Evolutionary conservation across 2,329 filamentous ascomycete genomes (phyloP), one percentile per base, ranked within the genome.

Genomic region (Paraphaeosphaeria sporulosa): DNA sequence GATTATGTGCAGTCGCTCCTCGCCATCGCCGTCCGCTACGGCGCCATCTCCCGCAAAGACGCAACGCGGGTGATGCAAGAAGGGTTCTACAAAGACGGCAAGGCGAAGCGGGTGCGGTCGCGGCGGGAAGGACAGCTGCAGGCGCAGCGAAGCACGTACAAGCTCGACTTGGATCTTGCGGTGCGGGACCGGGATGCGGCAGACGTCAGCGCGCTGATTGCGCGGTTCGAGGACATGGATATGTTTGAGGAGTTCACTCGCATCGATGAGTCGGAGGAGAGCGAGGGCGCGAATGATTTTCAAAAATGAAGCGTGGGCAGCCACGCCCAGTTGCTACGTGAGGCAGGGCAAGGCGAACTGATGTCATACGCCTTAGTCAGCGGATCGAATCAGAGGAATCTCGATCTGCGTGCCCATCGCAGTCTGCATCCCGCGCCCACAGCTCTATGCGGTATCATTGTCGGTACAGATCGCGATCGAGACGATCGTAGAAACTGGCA

Each of bases 171-270:
- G n/a, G 52, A 55, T 21, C 42, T 55, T 10, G 52, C 40, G 2
- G 40, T 55, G 17, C 42, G 52, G 10, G 42, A 55, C 23, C 52
- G 52, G 7, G 52, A 55, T 17, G 52, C 52, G 12, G 42, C 42
- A 0, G 52, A 47, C 19, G 52, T 46, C 19, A 36, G 42, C 30
- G 19, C 40, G 32, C 42, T 55, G 25, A 25, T 55, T 0, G 42
- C 40, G 15, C 46, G 19, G 5, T 55, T 55, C 13, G 52, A 55
- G 27, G 42, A 46, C 30, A 46, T 46, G 36, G 42, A 55, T 12
- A 46, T 55, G 40, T 55, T 55, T 15, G 30, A 46, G n/a, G 52
- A 55, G 19, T 55, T 55, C 13, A 55, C 52, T 2, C 13, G 38
- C 8, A 43, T 54, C 23, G 51, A 25, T 3, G 38, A 43, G n/a